A percentile compares a stretch with the other conserved stretches of the same genome.
These are phyloP conservation scores for Colletotrichum truncatum DNA, from an alignment of 2,329 filamentous ascomycete species.

Conservation along the genomic window DNA sequence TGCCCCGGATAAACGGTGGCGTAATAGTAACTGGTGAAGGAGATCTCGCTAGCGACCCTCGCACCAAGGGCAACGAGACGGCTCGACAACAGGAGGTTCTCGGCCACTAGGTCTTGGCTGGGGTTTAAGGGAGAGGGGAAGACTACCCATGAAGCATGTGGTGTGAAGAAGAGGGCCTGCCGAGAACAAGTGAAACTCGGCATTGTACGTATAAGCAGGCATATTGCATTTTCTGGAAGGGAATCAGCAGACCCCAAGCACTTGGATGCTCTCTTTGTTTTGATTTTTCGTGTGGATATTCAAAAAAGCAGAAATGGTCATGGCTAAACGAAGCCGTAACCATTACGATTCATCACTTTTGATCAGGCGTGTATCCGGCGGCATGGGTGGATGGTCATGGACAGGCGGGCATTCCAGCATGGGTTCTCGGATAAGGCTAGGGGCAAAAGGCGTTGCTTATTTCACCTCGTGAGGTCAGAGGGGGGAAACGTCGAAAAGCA, in stretches of 20 bases:
- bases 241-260: constrained; percentile 24
- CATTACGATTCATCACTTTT: background rate
- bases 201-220: constrained; percentile 29
- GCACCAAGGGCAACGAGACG: constrained; percentile 13
- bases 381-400: background rate
- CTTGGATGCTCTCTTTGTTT: constrained; percentile 5
- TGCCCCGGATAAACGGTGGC: constrained; percentile 7
- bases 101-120: constrained; percentile 24
- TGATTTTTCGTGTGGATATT: constrained; percentile 19
- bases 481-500: background rate
- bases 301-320: background rate
- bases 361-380: background rate
- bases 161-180: background rate
- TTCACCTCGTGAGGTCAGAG: background rate
- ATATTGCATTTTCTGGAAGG: constrained; percentile 25
- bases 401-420: constrained; percentile 5
- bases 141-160: background rate
- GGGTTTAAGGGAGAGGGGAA: background rate
- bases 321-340: background rate
- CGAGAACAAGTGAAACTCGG: constrained; percentile 13
- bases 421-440: background rate
- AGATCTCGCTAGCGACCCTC: background rate
- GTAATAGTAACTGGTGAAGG: constrained; percentile 11
- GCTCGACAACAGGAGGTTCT: constrained; percentile 29
- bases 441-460: constrained; percentile 5